phyloP scores from a whole-genome alignment of 805 yeast genomes.

The Suhomyces canberraensis region DNA sequence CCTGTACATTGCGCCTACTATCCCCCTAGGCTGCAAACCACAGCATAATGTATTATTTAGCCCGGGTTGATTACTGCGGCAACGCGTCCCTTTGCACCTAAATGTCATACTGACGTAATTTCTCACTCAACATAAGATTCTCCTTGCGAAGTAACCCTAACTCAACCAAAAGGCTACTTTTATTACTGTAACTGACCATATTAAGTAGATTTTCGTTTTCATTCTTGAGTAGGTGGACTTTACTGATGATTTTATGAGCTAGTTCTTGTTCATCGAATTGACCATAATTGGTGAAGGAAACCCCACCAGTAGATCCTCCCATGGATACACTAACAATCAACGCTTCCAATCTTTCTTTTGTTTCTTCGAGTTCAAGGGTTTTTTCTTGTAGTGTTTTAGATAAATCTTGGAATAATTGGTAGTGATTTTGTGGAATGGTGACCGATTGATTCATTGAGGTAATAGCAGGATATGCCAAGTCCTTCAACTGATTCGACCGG shows the following conservation, averaged over 20 bases:
- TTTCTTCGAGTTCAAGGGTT: constrained; percentile 50
- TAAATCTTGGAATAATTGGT: constrained; percentile 47
- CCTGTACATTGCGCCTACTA: too few relatives aligned
- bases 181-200: constrained; percentile 72
- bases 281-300: constrained; percentile 46
- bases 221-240: constrained; percentile 55
- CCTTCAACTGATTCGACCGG: constrained; percentile 9
- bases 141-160: constrained; percentile 56
- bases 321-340: constrained; percentile 34
- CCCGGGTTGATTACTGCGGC: neutral
- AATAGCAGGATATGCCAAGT: constrained; percentile 7
- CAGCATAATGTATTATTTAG: too few relatives aligned
- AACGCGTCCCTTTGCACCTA: neutral
- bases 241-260: constrained; percentile 66
- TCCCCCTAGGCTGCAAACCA: too few relatives aligned
- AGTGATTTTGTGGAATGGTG: constrained; percentile 42
- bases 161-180: constrained; percentile 68
- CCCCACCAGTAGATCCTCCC: constrained; percentile 15
- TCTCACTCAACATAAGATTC: constrained; percentile 9
- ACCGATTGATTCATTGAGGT: constrained; percentile 12
- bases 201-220: constrained; percentile 71
- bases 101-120: neutral
- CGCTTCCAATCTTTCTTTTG: constrained; percentile 62
- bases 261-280: constrained; percentile 71
- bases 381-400: constrained; percentile 46